Base-by-base conservation (phyloP, 805 yeast genomes). In the Metschnikowia lachancei region DNA sequence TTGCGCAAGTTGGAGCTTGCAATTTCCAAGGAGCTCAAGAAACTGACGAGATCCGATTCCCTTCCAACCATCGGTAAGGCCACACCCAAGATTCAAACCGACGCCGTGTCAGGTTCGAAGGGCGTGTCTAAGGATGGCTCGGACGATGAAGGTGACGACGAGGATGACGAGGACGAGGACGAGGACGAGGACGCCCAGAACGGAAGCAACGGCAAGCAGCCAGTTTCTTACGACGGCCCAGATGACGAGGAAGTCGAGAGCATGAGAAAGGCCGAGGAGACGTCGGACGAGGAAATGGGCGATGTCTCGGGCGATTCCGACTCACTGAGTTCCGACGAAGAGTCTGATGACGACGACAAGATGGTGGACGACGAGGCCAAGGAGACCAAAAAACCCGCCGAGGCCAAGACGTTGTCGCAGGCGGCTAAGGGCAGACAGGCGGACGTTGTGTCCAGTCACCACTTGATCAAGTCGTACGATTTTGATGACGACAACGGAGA, bases 191-290 rank as follows among this genome's bases (percentile, higher is more conserved):
- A 82, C 52, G 88, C 80, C 50, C 81, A 76, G 59, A 68, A 76
- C 49, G 78, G 74, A 53, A 69, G 76, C 43, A 84, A 83, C 55
- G 74, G 82, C 32, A 88, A 89, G 58, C 96, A 91, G 69, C 83
- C 95, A 14, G 92, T 87, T 33, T 89, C 97, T 1, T 89, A 89
- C 58, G 98, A 91, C 53, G 96, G 82, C 13, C 96, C 97, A 29
- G 98, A 91, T 68, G 97, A 91, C 52, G 98, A 89, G 26, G 97
- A 91, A 62, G 73, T 87, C 50, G 97, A 89, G 64, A 87, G 87
- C 42, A 87, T 88, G 91, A 83, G 83, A 67, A 78, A 77, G 59
- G 95, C 87, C 41, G 92, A 85, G 65, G 80, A 84, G 57, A 81
- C 91, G 34, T 82, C 83, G 48, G 89, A 82, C 53, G 94, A 84